phyloP scores from a whole-genome alignment of 306 rosid genomes.

The Luffa acutangula region DNA sequence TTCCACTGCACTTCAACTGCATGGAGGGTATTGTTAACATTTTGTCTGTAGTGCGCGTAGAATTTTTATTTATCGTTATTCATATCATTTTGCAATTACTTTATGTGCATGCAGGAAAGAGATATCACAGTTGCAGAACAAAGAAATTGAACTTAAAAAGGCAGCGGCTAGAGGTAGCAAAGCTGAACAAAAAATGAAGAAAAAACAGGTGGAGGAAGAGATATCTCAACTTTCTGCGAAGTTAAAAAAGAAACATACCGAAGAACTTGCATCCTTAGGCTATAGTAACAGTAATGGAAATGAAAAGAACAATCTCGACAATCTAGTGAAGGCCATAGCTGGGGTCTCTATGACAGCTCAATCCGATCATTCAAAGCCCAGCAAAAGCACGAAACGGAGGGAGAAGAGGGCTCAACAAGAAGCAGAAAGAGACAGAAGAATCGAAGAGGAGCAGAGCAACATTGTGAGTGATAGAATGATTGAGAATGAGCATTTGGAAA shows the following conservation, averaged over 20 bases:
- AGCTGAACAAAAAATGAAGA: constrained; percentile 87
- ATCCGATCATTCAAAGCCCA: constrained; percentile 47
- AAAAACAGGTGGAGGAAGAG: constrained; percentile 93
- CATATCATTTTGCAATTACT: constrained; percentile 7
- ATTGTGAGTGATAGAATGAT: constrained; percentile 54
- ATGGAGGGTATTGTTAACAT: not conserved
- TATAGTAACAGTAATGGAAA: constrained; percentile 36
- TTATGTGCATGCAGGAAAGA: constrained; percentile 52
- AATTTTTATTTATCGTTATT: not conserved
- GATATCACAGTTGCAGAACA: constrained; percentile 62
- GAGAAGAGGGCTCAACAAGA: constrained; percentile 72
- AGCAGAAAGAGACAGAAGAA: constrained; percentile 84
- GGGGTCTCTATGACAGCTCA: constrained; percentile 60
- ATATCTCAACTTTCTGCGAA: constrained; percentile 57
- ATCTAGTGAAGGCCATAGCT: constrained; percentile 76
- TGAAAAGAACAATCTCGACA: constrained; percentile 55
- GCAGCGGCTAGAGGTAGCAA: constrained; percentile 91
- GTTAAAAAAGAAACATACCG: constrained; percentile 60
- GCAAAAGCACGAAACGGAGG: constrained; percentile 63
- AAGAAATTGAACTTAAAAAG: constrained; percentile 70
- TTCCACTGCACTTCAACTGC: not conserved
- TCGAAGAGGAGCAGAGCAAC: constrained; percentile 72
- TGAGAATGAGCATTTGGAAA: constrained; percentile 66
- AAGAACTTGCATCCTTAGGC: constrained; percentile 65
- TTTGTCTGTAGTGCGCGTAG: not conserved